phyloP scores from a whole-genome alignment of 306 rosid genomes.

The Arachis hypogaea region DNA sequence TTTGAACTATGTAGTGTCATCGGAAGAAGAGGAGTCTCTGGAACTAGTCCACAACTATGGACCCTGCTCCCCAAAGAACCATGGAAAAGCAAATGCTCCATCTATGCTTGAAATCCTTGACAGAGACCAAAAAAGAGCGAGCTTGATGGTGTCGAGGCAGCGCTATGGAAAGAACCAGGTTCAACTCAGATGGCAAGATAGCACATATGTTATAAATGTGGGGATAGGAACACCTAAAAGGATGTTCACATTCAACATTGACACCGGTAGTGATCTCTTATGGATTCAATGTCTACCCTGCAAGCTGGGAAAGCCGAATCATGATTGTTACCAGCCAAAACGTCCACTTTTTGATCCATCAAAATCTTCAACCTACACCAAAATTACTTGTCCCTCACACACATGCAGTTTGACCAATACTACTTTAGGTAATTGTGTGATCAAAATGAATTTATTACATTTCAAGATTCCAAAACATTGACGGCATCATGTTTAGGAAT shows the following conservation, averaged over 20 bases:
- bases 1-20: neutral
- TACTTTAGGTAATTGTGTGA: neutral
- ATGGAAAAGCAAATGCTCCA: neutral
- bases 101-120: neutral
- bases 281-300: constrained; percentile 15
- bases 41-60: neutral
- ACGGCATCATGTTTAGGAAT: too few relatives aligned
- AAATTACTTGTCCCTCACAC: constrained; percentile 2
- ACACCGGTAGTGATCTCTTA: neutral
- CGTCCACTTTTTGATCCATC: constrained; percentile 6
- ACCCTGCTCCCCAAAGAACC: neutral
- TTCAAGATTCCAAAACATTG: too few relatives aligned
- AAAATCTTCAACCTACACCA: constrained; percentile 3
- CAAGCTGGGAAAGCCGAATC: neutral
- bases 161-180: neutral
- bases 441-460: too few relatives aligned
- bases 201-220: neutral
- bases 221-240: neutral
- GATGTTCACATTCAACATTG: neutral
- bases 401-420: neutral
- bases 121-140: neutral
- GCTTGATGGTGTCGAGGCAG: neutral
- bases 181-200: neutral
- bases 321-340: neutral
- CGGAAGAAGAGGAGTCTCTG: neutral